Percentiles rank a stretch among this genome's conserved stretches.
These are phyloP conservation scores for Catharanthus roseus DNA, from an alignment of 257 asterid species.

Conservation along the genomic window DNA sequence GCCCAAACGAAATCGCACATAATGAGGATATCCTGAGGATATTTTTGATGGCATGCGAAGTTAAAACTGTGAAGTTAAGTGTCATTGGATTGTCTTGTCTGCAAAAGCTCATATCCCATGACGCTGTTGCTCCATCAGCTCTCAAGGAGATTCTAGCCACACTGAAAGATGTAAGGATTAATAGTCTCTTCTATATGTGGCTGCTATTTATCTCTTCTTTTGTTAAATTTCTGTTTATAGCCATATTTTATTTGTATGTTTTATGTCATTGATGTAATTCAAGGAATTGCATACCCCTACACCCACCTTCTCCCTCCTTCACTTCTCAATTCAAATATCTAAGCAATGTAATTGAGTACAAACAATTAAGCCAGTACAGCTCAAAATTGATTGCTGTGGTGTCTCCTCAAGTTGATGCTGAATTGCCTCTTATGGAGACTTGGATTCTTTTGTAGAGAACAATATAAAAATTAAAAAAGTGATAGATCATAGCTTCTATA, in stretches of 20 bases:
- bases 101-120: conserved; percentile 90
- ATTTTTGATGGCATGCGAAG: conserved; percentile 97
- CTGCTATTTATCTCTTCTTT: not conserved
- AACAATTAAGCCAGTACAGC: not conserved
- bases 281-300: not conserved
- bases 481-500: not conserved
- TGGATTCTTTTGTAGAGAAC: not conserved
- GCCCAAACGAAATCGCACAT: conserved; percentile 79
- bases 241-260: not conserved
- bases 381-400: not conserved
- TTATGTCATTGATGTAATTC: not conserved
- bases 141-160: conserved; percentile 70
- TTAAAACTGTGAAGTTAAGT: conserved; percentile 72
- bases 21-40: conserved; percentile 80
- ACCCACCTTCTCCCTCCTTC: not conserved
- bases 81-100: conserved; percentile 85
- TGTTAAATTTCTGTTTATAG: not conserved
- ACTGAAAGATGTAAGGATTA: conserved; percentile 75
- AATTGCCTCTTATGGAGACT: not conserved
- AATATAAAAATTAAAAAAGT: too few relatives aligned
- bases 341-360: not conserved
- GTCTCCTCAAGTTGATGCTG: not conserved
- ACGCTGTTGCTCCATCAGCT: conserved; percentile 87
- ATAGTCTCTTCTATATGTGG: not conserved
- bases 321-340: not conserved